Evolutionary conservation across 2,329 filamentous ascomycete genomes (phyloP).

Genomic region (Fusarium sp.): DNA sequence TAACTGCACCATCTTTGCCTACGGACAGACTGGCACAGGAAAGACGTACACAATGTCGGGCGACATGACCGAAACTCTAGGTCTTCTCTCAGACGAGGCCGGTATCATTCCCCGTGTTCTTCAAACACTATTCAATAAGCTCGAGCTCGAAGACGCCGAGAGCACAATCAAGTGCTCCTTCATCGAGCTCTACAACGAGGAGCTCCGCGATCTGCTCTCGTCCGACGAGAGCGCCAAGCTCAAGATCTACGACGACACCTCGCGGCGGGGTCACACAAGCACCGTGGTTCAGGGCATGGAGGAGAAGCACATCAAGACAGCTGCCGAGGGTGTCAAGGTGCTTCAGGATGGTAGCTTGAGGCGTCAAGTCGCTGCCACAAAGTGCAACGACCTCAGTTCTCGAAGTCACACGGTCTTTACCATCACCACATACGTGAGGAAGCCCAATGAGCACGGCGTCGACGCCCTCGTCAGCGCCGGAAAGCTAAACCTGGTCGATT

Average conservation of each 20-base stretch:
- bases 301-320: conserved; percentile 90
- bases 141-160: conserved; percentile 83
- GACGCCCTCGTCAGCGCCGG: conserved; percentile 92
- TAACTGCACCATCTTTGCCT: conserved; percentile 99
- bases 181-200: conserved; percentile 98
- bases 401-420: conserved; percentile 98
- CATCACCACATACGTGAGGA: conserved; percentile 91
- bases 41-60: conserved; percentile 99
- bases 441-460: conserved; percentile 81
- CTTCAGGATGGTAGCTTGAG: conserved; percentile 91
- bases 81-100: conserved; percentile 88
- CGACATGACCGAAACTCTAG: conserved; percentile 89
- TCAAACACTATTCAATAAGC: conserved; percentile 85
- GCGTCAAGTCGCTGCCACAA: conserved; percentile 98
- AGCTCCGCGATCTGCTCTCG: conserved; percentile 89
- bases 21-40: conserved; percentile 96
- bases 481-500: conserved; percentile 95
- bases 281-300: conserved; percentile 98
- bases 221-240: conserved; percentile 85
- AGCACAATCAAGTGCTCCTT: conserved; percentile 97
- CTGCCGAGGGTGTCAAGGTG: conserved; percentile 86
- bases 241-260: conserved; percentile 94
- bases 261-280: conserved; percentile 83
- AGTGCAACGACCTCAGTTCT: conserved; percentile 98
- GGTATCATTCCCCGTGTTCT: conserved; percentile 95